Evolutionary conservation across 768 basidiomycete genomes (phyloP).

Genomic region (Agrocybe pediades): DNA sequence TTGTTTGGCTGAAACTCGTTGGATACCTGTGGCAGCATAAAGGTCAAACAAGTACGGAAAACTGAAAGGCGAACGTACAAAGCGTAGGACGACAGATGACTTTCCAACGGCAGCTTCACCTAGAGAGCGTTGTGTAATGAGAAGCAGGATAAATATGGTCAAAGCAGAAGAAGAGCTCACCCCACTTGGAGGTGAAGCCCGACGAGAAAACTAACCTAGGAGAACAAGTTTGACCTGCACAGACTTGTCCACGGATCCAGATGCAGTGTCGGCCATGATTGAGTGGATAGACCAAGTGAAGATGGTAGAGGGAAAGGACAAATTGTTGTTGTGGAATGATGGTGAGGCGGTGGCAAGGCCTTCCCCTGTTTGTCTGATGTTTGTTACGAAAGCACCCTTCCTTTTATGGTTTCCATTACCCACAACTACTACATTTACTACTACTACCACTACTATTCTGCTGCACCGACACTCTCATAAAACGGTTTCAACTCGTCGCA

Average conservation of each 20-base stretch:
- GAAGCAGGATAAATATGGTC: slow-evolving; percentile 12
- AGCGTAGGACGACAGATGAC: slow-evolving; percentile 96
- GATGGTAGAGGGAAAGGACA: slow-evolving; percentile 3
- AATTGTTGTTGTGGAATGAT: slow-evolving; percentile 15
- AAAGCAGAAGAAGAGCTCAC: slow-evolving; percentile 10
- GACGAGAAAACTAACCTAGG: slow-evolving; percentile 57
- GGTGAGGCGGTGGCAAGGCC: slow-evolving; percentile 18
- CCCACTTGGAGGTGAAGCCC: background rate
- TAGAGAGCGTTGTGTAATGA: slow-evolving; percentile 31
- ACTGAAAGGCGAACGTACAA: slow-evolving; percentile 54
- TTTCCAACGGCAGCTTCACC: slow-evolving; percentile 99
- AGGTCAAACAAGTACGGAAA: background rate
- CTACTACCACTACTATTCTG: background rate
- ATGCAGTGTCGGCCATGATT: slow-evolving; percentile 74
- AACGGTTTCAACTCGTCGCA: slow-evolving; percentile 45
- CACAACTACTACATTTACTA: background rate
- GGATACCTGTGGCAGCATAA: slow-evolving; percentile 59
- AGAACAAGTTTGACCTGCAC: slow-evolving; percentile 98
- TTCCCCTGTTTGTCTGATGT: slow-evolving; percentile 23
- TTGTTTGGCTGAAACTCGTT: slow-evolving; percentile 99
- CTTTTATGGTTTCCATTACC: background rate
- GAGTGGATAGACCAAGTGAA: background rate
- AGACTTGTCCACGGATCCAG: slow-evolving; percentile 81
- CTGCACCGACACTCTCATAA: slow-evolving; percentile 18
- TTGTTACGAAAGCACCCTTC: slow-evolving; percentile 13